Base-by-base conservation (phyloP, 2,329 filamentous ascomycete species). In the Pseudopyrenochaeta lycopersici region DNA sequence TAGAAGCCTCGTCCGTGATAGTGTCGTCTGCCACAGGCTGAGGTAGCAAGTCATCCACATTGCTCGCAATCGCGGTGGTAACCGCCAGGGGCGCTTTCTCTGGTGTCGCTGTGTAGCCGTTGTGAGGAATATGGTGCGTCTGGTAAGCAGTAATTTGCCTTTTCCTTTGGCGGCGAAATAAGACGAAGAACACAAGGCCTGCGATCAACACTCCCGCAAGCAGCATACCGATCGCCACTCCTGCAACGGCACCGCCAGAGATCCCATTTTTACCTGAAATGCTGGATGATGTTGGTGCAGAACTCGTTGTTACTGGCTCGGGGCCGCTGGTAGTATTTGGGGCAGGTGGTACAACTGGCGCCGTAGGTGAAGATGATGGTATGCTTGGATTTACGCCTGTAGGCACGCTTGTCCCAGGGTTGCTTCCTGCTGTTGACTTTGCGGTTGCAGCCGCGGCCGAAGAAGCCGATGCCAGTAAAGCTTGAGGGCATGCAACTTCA, bases 11-110 rank as follows among this genome's bases (percentile, higher is more conserved):
- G 2, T 46, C 44, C 2, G 51, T 62, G 32, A 70, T 64, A 0
- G 56, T 52, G n/a, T 62, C 57, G 43, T 70, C 67, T 27, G 63
- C 55, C 3, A 46, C 54, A 2, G 66, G 66, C 21, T 68, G 66
- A 0, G 66, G 66, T 10, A 69, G 52, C n/a, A 58, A 20, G 14
- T 59, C 50, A 12, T 64, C 62, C 30, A 62, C 41, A n/a, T 30
- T 49, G 0, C 31, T 41, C 2, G 44, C 31, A 7, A 49, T 14
- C 1, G 39, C 36, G 15, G 52, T 27, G 2, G 18, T 11, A 39
- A 14, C 18, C 2, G 21, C 11, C 17, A 18, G 21, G 17, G 36
- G 36, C 2, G 17, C 36, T 39, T 39, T 39, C 36, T 23, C 18
- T 11, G 6, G 18, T 4, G 36, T 7, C n/a, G 20, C 2, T 4